Evolutionary conservation across 2,329 filamentous ascomycete genomes (phyloP).

Genomic region (Hypoxylon sp.): DNA sequence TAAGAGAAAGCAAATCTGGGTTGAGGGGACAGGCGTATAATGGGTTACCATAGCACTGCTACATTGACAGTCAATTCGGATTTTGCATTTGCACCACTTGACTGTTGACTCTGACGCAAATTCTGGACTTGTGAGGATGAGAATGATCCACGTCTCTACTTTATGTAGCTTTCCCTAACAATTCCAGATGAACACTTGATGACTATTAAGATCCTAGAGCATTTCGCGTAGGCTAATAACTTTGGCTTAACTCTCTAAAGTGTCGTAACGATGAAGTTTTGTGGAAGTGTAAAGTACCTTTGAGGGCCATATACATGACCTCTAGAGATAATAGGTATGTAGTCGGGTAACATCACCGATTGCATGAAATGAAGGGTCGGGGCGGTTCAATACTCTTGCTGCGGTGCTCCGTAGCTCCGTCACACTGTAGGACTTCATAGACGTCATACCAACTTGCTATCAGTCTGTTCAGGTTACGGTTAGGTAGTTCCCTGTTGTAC

Average conservation of each 20-base stretch:
- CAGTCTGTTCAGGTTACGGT: not conserved
- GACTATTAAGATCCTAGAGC: not conserved
- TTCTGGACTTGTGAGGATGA: slow-evolving; percentile 7
- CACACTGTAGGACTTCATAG: not conserved
- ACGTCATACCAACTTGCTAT: not conserved
- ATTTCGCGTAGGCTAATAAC: not conserved
- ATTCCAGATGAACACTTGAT: slow-evolving; percentile 11
- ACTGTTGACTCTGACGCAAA: slow-evolving; percentile 5
- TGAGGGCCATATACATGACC: no score
- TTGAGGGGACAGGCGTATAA: slow-evolving; percentile 54
- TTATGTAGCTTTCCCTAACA: slow-evolving; percentile 6
- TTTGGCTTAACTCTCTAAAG: not conserved
- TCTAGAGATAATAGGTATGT: not conserved
- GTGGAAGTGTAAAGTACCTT: no score
- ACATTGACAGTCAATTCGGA: slow-evolving; percentile 54
- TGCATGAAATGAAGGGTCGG: not conserved
- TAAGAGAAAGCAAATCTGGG: slow-evolving; percentile 50
- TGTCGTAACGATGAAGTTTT: slow-evolving; percentile 5
- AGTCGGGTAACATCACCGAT: not conserved
- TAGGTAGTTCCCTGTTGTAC: not conserved
- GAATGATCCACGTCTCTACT: slow-evolving; percentile 7
- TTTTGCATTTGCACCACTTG: slow-evolving; percentile 53
- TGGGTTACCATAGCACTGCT: slow-evolving; percentile 55
- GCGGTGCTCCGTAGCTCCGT: not conserved
- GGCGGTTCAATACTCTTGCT: not conserved